Conservation (phyloP, 306 rosid species). For the Inga leiocalycina region DNA sequence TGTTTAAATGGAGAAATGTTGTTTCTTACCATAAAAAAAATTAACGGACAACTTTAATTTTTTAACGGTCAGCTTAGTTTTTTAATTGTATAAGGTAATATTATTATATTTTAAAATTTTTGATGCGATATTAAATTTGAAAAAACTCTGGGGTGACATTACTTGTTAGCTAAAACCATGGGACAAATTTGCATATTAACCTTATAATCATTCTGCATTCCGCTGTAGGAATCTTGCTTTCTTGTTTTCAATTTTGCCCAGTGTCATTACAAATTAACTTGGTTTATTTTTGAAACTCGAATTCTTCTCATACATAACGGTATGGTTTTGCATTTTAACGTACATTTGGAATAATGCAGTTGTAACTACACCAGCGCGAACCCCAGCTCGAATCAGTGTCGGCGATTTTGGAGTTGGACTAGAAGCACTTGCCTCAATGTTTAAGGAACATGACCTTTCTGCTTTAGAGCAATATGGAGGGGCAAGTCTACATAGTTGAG, state of each 20-base stretch:
- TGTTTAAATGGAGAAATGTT: too few species aligned
- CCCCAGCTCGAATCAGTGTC: constrained; percentile 53
- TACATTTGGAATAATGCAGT: constrained; percentile 35
- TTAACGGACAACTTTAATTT: too few species aligned
- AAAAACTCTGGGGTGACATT: too few species aligned
- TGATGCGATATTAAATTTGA: too few species aligned
- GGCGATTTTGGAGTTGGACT: constrained; percentile 64
- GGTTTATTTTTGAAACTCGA: neutral
- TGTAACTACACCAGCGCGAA: constrained; percentile 43
- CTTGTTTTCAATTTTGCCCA: neutral
- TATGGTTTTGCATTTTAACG: constrained; percentile 27
- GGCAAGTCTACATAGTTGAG: constrained; percentile 46
- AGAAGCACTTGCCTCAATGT: constrained; percentile 73
- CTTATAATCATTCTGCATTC: neutral
- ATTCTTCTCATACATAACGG: neutral
- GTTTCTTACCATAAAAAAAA: too few species aligned
- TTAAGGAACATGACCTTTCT: constrained; percentile 63
- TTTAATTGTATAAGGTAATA: fast-evolving
- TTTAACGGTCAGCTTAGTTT: too few species aligned
- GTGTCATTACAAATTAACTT: neutral
- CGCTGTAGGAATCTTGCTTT: neutral
- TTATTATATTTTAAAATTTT: too few species aligned
- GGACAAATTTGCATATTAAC: too few species aligned
- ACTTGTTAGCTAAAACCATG: too few species aligned
- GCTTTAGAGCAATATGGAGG: constrained; percentile 77